phyloP scores from a whole-genome alignment of 1,139 yeast genomes.

The Pneumocystis jirovecii region DNA sequence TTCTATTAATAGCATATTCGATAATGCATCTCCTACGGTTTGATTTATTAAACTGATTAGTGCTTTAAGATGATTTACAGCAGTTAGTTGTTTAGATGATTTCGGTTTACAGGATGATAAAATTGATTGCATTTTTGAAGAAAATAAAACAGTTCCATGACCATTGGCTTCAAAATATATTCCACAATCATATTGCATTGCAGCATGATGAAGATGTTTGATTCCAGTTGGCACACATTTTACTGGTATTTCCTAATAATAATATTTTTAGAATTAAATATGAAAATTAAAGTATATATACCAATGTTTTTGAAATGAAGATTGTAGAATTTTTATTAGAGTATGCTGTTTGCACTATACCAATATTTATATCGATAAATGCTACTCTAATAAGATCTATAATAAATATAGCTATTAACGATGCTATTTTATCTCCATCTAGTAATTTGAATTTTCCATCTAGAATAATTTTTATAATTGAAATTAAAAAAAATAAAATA shows the following conservation, averaged over 20 bases:
- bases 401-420: constrained; percentile 61
- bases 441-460: constrained; percentile 44
- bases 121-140: constrained; percentile 37
- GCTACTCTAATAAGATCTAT: constrained; percentile 35
- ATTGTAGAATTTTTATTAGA: constrained; percentile 88
- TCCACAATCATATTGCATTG: constrained; percentile 73
- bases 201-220: constrained; percentile 83
- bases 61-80: constrained; percentile 39
- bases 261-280: not conserved
- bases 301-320: constrained; percentile 46
- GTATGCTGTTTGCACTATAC: constrained; percentile 93
- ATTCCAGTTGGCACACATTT: constrained; percentile 92
- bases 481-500: not conserved
- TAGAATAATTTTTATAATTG: constrained; percentile 10
- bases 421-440: constrained; percentile 91
- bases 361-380: constrained; percentile 35
- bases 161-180: constrained; percentile 97
- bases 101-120: constrained; percentile 23
- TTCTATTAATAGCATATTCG: constrained; percentile 69
- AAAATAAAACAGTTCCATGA: constrained; percentile 91
- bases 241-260: constrained; percentile 43
- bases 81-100: constrained; percentile 27
- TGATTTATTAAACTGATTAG: constrained; percentile 71
- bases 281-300: not conserved
- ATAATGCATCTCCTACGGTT: constrained; percentile 92